Conservation (phyloP, 1,284 basidiomycete genomes). For the Tausonia pullulans region DNA sequence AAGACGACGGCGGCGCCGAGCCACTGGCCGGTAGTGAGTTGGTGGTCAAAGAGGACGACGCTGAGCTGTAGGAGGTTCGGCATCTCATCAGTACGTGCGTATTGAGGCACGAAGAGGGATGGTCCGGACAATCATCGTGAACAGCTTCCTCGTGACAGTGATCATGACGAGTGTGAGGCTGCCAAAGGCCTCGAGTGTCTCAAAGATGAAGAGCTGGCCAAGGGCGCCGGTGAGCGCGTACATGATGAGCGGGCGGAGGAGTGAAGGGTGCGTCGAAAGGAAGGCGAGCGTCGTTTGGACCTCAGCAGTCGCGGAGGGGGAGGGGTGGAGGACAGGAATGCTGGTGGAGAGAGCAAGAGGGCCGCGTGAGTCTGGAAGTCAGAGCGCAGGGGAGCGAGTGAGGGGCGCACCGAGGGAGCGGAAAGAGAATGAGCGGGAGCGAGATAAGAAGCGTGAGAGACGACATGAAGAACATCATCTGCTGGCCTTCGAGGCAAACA, state of each 20-base stretch:
- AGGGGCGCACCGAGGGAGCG: constrained; percentile 41
- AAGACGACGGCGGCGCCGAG: constrained; percentile 81
- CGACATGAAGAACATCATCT: constrained; percentile 95
- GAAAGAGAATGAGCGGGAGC: constrained; percentile 52
- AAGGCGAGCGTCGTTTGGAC: constrained; percentile 61
- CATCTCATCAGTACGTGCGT: too few relatives aligned
- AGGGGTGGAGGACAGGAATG: constrained; percentile 60
- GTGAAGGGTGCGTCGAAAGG: constrained; percentile 63
- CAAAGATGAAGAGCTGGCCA: constrained; percentile 96
- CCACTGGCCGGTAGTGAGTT: constrained; percentile 79
- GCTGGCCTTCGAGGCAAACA: constrained; percentile 54
- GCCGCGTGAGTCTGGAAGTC: constrained; percentile 13
- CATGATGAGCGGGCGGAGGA: constrained; percentile 64
- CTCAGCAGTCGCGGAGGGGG: constrained; percentile 44
- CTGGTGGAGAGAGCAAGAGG: constrained; percentile 33
- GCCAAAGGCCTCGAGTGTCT: constrained; percentile 92
- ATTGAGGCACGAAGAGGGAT: not conserved
- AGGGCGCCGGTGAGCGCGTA: constrained; percentile 86
- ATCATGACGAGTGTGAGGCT: constrained; percentile 86
- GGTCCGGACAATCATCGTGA: constrained; percentile 67
- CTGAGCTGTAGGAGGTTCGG: constrained; percentile 42
- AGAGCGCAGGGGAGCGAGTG: constrained; percentile 24
- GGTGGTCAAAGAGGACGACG: constrained; percentile 85
- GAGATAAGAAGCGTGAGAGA: constrained; percentile 68
- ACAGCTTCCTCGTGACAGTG: constrained; percentile 93